Evolutionary conservation across 2,329 filamentous ascomycete genomes (phyloP), one percentile per base, ranked within the genome.

Genomic region (Microdochium trichocladiopsis): DNA sequence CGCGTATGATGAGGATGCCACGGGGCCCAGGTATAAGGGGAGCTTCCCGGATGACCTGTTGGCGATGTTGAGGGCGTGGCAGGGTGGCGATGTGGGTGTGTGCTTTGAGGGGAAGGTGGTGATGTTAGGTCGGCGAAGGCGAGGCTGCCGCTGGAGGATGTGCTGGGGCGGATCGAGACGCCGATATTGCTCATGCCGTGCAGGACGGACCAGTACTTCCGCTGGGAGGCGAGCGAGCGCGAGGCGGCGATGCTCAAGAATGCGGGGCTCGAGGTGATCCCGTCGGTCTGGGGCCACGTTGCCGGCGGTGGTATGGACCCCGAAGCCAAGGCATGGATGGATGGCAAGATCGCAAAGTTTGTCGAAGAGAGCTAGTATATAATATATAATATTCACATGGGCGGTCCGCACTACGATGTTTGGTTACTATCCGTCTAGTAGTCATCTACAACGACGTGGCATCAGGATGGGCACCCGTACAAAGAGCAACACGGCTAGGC

Each of bases 161-260:
- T n/a, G 33, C 0, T 69, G 87, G 72, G 70, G 74, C 48, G 70
- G 2, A 84, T 88, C 61, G 82, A 79, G 64, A 79, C 82, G 1
- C 84, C 78, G 55, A 77, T 80, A 0, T 62, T 88, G 54, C 77
- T 87, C 2, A 66, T 87, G 53, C 84, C 84, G 0, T 69, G 71
- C 24, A 76, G 79, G 61, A 87, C 83, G 0, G 85, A 88, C 63
- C 72, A 87, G 41, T 88, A 88, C 61, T 88, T 88, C 57, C 76
- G 81, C 6, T 60, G 55, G 52, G 61, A 61, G 43, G 66, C 66
- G 37, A 64, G 59, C n/a, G 61, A 67, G 54, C 60, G 54, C 18
- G 69, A 71, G 58, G 52, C 63, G 2, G 52, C 54, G 18, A 54
- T 48, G 47, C 55, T 71, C 31, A 57, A 60, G 21, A 55, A 60